Conservation (phyloP, 1,284 basidiomycete species). For the Chondrostereum purpureum region DNA sequence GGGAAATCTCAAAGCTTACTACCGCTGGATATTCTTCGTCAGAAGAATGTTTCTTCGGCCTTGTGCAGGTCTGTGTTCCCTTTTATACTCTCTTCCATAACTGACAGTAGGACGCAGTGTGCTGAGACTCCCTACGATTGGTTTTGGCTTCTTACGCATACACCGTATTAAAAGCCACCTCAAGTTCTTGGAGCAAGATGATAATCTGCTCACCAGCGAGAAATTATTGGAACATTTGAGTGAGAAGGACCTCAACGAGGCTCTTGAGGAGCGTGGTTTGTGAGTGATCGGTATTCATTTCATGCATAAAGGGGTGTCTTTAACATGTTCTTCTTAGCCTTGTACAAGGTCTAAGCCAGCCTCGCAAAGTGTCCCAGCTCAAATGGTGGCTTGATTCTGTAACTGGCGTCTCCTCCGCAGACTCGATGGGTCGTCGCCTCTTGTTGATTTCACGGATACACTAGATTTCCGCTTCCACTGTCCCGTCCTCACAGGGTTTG, state of each 20-base stretch:
- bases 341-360: constrained; percentile 28
- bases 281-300: constrained; percentile 30
- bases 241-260: constrained; percentile 47
- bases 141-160: constrained; percentile 42
- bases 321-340: constrained; percentile 23
- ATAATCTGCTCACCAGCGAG: constrained; percentile 49
- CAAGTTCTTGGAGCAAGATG: constrained; percentile 48
- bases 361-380: constrained; percentile 41
- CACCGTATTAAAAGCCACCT: constrained; percentile 55
- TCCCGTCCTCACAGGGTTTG: not conserved
- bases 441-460: constrained; percentile 27
- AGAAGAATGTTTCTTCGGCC: constrained; percentile 23
- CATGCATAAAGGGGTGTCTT: constrained; percentile 7
- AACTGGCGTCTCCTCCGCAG: constrained; percentile 19
- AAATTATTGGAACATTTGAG: constrained; percentile 39
- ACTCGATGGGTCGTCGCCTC: constrained; percentile 35
- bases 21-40: constrained; percentile 25
- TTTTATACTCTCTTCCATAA: not conserved
- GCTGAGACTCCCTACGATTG: constrained; percentile 52
- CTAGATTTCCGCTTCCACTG: too few species aligned
- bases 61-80: constrained; percentile 33
- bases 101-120: constrained; percentile 29
- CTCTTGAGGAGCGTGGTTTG: constrained; percentile 71
- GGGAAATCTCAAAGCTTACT: constrained; percentile 25
- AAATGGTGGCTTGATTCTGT: constrained; percentile 57